Conservation (phyloP, 768 basidiomycete species). For the Rhodocollybia butyracea region DNA sequence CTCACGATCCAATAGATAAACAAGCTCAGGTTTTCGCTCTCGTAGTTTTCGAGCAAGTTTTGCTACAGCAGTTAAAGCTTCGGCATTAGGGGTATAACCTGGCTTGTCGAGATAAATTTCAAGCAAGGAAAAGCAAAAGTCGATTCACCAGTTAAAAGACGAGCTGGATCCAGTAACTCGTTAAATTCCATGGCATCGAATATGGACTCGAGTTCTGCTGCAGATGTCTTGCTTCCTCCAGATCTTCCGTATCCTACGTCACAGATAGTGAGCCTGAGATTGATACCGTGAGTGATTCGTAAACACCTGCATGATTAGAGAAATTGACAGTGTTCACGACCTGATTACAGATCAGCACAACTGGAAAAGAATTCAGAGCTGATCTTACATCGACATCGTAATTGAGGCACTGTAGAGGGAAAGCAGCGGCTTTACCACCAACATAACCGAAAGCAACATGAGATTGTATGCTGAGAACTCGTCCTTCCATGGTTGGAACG, state of each 20-base stretch:
- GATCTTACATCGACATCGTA: constrained; percentile 86
- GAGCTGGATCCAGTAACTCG: constrained; percentile 64
- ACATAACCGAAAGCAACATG: constrained; percentile 95
- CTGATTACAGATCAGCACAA: constrained; percentile 30
- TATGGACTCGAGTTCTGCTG: constrained; percentile 71
- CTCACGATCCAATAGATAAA: constrained; percentile 93
- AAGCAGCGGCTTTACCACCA: constrained; percentile 78
- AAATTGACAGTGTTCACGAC: constrained; percentile 92
- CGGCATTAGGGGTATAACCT: constrained; percentile 90
- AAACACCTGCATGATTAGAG: constrained; percentile 84
- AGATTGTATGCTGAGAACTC: constrained; percentile 88
- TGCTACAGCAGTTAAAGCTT: constrained; percentile 66
- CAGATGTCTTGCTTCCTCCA: constrained; percentile 76
- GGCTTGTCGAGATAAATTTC: not conserved
- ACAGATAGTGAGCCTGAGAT: not conserved
- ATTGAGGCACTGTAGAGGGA: constrained; percentile 80
- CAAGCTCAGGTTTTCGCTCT: constrained; percentile 49
- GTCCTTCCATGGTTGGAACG: constrained; percentile 33
- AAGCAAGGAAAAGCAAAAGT: not conserved
- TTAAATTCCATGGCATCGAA: constrained; percentile 74
- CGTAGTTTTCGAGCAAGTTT: constrained; percentile 61
- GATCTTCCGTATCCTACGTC: constrained; percentile 76
- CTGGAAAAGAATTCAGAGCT: constrained; percentile 21
- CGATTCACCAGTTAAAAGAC: constrained; percentile 74
- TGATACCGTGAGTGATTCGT: not conserved